Evolutionary conservation across 495 filamentous ascomycete species (phyloP).

Genomic region (Penicillium daleae): DNA sequence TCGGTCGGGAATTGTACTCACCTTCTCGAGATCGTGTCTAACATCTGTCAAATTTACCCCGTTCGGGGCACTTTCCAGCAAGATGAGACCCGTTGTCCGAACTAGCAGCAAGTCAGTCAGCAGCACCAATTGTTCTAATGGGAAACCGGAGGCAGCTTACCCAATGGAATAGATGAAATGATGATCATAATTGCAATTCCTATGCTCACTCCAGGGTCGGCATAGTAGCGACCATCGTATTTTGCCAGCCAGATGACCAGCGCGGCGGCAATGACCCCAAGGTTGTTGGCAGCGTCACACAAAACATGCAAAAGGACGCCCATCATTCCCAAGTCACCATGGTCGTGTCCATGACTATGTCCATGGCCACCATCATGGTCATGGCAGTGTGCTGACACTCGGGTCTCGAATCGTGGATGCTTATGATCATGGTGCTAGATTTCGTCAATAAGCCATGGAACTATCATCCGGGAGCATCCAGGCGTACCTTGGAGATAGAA

Average conservation of each 20-base stretch:
- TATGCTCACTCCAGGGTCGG: conserved; percentile 52
- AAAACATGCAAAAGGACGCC: conserved; percentile 55
- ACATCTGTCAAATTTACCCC: conserved; percentile 77
- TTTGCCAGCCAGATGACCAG: conserved; percentile 48
- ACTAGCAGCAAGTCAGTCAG: conserved; percentile 32
- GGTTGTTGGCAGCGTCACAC: conserved; percentile 54
- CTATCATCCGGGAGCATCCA: no score
- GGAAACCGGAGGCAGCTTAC: conserved; percentile 31
- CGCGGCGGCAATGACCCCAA: conserved; percentile 52
- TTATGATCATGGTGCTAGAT: conserved; percentile 31
- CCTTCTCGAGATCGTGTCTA: conserved; percentile 66
- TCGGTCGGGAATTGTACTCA: conserved; percentile 16
- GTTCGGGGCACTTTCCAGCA: conserved; percentile 82
- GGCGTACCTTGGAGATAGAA: conserved; percentile 23
- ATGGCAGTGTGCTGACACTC: conserved; percentile 7
- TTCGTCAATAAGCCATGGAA: background rate
- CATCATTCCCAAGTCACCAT: conserved; percentile 47
- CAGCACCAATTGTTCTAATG: background rate
- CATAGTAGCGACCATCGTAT: conserved; percentile 49
- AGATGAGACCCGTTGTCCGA: conserved; percentile 54
- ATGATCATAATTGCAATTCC: conserved; percentile 52
- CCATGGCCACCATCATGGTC: conserved; percentile 26
- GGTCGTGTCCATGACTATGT: conserved; percentile 39
- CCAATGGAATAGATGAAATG: conserved; percentile 43
- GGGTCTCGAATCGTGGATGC: conserved; percentile 21